These are phyloP conservation scores for Trichoderma citrinoviride DNA, from an alignment of 2,329 filamentous ascomycete genomes.

Conservation along the genomic window DNA sequence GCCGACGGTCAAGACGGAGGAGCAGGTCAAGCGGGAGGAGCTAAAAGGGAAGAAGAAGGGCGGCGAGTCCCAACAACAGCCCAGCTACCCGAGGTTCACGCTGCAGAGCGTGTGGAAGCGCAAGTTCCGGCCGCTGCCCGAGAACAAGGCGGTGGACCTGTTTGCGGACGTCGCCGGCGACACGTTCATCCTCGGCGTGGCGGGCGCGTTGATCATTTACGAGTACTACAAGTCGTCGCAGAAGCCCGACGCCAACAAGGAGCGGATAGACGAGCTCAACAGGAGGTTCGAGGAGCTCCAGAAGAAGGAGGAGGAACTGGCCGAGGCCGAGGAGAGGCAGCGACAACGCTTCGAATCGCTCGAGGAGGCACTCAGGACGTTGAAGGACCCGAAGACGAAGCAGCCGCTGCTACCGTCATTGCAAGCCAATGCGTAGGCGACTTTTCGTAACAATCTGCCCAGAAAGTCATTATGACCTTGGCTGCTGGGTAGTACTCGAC, in stretches of 20 bases:
- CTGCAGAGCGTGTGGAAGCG: conserved; percentile 59
- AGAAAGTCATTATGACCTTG: neutral
- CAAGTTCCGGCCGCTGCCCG: conserved; percentile 61
- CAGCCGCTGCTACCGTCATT: conserved; percentile 48
- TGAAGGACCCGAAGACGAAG: conserved; percentile 58
- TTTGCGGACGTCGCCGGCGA: conserved; percentile 66
- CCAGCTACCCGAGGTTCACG: neutral
- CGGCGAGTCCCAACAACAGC: conserved; percentile 18
- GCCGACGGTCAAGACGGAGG: conserved; percentile 63
- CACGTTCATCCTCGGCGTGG: conserved; percentile 60
- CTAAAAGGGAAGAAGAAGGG: conserved; percentile 42
- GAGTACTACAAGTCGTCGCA: conserved; percentile 59
- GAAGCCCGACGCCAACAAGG: conserved; percentile 58
- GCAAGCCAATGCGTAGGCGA: conserved; percentile 25
- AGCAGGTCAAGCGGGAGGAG: conserved; percentile 57
- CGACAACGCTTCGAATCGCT: conserved; percentile 50
- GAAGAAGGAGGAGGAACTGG: conserved; percentile 49
- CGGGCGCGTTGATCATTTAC: conserved; percentile 56
- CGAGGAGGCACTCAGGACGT: conserved; percentile 51
- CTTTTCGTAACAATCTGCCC: neutral
- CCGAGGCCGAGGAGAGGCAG: conserved; percentile 44
- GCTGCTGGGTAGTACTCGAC: conserved; percentile 1
- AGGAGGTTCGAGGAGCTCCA: conserved; percentile 49
- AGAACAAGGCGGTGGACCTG: conserved; percentile 63
- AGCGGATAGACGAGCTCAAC: conserved; percentile 52